These are phyloP conservation scores for Plasmodium knowlesi DNA, from an alignment of 169 alveolate genomes.

Conservation along the genomic window DNA sequence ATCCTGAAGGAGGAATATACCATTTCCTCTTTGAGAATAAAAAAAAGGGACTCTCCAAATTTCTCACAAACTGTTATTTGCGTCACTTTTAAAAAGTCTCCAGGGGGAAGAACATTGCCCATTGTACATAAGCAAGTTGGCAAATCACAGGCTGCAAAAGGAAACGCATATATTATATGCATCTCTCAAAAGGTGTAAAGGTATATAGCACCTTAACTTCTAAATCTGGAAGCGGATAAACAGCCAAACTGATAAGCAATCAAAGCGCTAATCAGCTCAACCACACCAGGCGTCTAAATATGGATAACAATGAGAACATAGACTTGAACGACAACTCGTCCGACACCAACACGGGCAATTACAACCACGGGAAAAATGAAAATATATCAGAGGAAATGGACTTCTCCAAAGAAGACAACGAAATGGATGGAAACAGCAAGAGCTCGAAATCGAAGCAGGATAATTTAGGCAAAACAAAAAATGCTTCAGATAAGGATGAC, in stretches of 20 bases:
- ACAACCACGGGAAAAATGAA: conserved; percentile 54
- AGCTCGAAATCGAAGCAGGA: conserved; percentile 28
- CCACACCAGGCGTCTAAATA: neutral
- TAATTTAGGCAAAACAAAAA: conserved; percentile 14
- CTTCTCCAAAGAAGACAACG: conserved; percentile 52
- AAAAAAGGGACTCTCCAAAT: neutral
- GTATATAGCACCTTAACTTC: neutral
- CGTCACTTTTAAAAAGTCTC: neutral
- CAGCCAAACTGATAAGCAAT: neutral
- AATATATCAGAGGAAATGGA: conserved; percentile 53
- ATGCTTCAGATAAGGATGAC: conserved; percentile 60
- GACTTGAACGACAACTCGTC: conserved; percentile 72
- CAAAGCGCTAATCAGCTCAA: neutral
- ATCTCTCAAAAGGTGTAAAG: neutral
- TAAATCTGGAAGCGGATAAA: neutral
- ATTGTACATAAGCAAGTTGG: neutral
- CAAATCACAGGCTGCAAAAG: neutral
- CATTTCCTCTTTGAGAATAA: neutral
- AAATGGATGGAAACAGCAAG: conserved; percentile 17
- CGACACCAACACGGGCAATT: conserved; percentile 60
- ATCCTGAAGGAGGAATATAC: neutral
- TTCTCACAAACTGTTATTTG: neutral
- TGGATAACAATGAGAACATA: conserved; percentile 72
- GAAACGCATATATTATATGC: neutral
- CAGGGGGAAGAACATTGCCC: neutral